Conservation (phyloP, 2,329 filamentous ascomycete genomes). For the Trichoderma atroviride region DNA sequence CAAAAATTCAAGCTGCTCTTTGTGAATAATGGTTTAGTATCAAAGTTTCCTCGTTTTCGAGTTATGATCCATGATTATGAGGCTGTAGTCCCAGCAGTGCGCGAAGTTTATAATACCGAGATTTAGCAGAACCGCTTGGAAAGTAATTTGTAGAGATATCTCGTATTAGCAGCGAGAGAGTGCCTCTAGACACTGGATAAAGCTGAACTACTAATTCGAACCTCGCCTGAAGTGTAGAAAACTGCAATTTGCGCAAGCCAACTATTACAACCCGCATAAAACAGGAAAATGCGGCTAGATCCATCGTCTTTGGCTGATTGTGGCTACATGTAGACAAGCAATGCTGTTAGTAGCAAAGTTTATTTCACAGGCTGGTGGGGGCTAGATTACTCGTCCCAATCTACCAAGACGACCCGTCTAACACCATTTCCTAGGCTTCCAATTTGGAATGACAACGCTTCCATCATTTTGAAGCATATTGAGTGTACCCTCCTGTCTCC, state of each 20-base stretch:
- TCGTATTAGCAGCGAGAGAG: background rate
- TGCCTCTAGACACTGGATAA: background rate
- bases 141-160: background rate
- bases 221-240: no score
- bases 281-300: no score
- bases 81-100: background rate
- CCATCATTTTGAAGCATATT: slow-evolving; percentile 28
- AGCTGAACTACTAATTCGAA: background rate
- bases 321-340: no score
- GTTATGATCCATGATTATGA: background rate
- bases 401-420: background rate
- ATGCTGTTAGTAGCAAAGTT: no score
- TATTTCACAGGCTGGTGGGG: background rate
- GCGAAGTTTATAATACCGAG: background rate
- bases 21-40: background rate
- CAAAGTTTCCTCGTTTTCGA: background rate
- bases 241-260: no score
- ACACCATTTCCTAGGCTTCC: slow-evolving; percentile 26
- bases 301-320: no score
- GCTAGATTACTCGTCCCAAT: background rate
- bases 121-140: background rate
- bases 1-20: background rate
- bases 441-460: slow-evolving; percentile 27
- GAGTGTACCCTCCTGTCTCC: slow-evolving; percentile 28
- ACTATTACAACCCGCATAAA: no score